phyloP scores from a whole-genome alignment of 768 basidiomycete species.

The Hygrocybe coccinea region DNA sequence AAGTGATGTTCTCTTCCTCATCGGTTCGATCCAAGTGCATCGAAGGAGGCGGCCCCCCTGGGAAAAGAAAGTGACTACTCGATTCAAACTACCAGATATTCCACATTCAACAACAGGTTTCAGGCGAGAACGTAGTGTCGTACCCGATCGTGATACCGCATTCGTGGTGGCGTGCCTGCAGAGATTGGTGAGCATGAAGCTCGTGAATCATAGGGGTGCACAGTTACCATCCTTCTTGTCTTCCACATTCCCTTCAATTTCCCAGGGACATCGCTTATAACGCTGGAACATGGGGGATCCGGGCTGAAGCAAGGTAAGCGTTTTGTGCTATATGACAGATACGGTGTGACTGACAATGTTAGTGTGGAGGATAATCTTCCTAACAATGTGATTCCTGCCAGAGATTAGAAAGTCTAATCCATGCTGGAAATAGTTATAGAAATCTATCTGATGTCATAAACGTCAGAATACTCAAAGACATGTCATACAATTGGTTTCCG shows the following conservation, averaged over 20 bases:
- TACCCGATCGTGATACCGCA: conserved; percentile 68
- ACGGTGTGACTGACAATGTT: conserved; percentile 60
- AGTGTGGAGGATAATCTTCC: conserved; percentile 82
- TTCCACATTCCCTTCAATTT: conserved; percentile 72
- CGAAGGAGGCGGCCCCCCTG: conserved; percentile 67
- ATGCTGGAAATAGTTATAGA: conserved; percentile 91
- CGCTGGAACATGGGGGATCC: conserved; percentile 86
- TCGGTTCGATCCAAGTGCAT: conserved; percentile 79
- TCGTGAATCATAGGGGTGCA: background rate
- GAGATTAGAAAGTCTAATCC: conserved; percentile 85
- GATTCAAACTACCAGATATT: conserved; percentile 55
- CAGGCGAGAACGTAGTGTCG: conserved; percentile 9
- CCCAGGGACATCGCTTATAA: conserved; percentile 90
- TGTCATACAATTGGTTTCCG: conserved; percentile 47
- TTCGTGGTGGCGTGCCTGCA: conserved; percentile 68
- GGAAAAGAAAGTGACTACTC: conserved; percentile 72
- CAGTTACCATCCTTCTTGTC: conserved; percentile 74
- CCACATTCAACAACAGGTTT: background rate
- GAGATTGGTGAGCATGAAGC: conserved; percentile 4
- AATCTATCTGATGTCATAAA: conserved; percentile 46
- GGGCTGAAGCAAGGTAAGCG: conserved; percentile 45
- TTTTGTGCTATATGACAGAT: background rate
- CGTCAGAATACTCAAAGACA: background rate
- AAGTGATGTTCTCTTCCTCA: conserved; percentile 63
- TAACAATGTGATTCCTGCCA: conserved; percentile 62